Evolutionary conservation across 176 grass and related monocot species (phyloP).

Genomic region (Elymus sibiricus): DNA sequence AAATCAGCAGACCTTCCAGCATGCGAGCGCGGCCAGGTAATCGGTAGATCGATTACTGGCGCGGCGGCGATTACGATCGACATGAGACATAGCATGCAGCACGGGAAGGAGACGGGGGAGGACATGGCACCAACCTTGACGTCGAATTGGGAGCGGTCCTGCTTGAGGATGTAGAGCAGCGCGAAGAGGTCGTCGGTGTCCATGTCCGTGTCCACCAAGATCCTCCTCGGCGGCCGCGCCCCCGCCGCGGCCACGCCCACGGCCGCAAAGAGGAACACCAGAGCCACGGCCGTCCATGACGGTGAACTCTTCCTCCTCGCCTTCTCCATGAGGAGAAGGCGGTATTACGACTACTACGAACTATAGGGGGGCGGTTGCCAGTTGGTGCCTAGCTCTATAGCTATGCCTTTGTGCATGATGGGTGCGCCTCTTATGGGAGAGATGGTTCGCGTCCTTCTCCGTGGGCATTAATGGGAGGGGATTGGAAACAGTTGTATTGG

Average conservation of each 20-base stretch:
- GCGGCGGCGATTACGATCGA: neutral
- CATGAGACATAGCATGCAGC: neutral
- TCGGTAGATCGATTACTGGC: neutral
- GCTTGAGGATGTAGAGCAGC: conserved; percentile 84
- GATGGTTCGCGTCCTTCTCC: neutral
- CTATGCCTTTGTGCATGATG: conserved; percentile 10
- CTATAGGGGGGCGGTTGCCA: neutral
- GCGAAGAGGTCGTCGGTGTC: conserved; percentile 88
- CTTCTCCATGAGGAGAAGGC: neutral
- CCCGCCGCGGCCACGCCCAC: conserved; percentile 24
- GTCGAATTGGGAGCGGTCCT: conserved; percentile 34
- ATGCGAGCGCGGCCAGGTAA: neutral
- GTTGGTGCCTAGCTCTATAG: neutral
- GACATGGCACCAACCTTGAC: conserved; percentile 1
- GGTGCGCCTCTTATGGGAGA: conserved; percentile 31
- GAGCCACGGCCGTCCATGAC: neutral
- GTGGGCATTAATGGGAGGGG: neutral
- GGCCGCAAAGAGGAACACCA: conserved; percentile 2
- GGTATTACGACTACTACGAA: conserved; percentile 42
- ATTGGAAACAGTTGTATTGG: neutral
- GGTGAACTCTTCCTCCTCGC: neutral
- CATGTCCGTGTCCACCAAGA: conserved; percentile 87
- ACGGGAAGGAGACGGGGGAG: neutral
- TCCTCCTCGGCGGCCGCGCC: conserved; percentile 47
- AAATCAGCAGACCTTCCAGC: neutral